A percentile compares a stretch with the other conserved stretches of the same genome.
phyloP scores from a whole-genome alignment of 2,329 filamentous ascomycete genomes.

The Neofusicoccum cordaticola region DNA sequence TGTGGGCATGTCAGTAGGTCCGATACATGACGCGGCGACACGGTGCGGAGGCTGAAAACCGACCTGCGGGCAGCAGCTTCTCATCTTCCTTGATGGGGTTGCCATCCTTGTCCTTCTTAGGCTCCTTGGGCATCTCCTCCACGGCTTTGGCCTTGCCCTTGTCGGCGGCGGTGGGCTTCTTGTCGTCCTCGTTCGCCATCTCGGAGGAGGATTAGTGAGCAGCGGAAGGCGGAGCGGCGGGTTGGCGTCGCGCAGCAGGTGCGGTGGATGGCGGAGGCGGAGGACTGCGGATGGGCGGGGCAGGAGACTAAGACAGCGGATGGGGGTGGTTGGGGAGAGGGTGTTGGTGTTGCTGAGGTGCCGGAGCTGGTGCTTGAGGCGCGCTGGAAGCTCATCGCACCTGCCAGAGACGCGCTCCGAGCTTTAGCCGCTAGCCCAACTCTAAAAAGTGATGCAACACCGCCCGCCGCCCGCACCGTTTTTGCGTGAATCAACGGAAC shows the following conservation, averaged over 20 bases:
- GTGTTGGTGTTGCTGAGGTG: conserved; percentile 15
- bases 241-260: conserved; percentile 14
- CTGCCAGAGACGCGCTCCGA: not conserved
- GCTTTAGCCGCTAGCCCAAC: not conserved
- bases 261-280: not conserved
- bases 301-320: conserved; percentile 12
- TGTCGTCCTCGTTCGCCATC: conserved; percentile 91
- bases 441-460: conserved; percentile 15
- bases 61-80: conserved; percentile 64
- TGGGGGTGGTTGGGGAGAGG: conserved; percentile 13
- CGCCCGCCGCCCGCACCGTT: not conserved
- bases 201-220: conserved; percentile 21
- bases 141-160: conserved; percentile 96
- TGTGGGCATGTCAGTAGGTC: conserved; percentile 27
- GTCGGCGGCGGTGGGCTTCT: conserved; percentile 76
- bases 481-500: not conserved
- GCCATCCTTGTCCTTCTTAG: conserved; percentile 65
- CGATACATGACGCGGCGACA: not conserved
- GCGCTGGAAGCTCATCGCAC: conserved; percentile 17
- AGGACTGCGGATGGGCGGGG: not conserved
- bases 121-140: conserved; percentile 58
- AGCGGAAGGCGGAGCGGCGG: conserved; percentile 27
- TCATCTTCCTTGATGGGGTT: conserved; percentile 72
- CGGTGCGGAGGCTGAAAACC: conserved; percentile 25
- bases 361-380: conserved; percentile 17